phyloP scores from a whole-genome alignment of 1,139 yeast genomes.

The Yamadazyma trypodendri region DNA sequence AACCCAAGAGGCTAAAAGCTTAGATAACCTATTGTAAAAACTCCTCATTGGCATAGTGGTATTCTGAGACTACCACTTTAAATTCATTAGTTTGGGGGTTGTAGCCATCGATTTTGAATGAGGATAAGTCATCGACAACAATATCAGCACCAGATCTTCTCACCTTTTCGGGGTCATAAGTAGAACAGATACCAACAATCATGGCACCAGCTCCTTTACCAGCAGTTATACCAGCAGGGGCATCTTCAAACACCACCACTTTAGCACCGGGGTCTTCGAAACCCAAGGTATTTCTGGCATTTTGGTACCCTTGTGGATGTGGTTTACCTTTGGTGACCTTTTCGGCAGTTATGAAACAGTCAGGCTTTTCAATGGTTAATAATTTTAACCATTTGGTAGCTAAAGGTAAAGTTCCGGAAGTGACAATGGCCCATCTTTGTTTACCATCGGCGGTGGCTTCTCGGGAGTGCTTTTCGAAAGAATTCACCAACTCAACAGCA shows the following conservation, averaged over 20 bases:
- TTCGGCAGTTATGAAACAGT: constrained; percentile 77
- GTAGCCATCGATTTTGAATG: constrained; percentile 44
- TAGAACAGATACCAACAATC: constrained; percentile 80
- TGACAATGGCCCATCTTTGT: constrained; percentile 79
- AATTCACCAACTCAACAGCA: constrained; percentile 60
- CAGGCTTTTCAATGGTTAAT: constrained; percentile 62
- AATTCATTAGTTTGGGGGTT: constrained; percentile 47
- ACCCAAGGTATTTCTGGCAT: constrained; percentile 61
- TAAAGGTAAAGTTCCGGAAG: constrained; percentile 75
- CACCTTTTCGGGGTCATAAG: constrained; percentile 68
- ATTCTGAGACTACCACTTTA: constrained; percentile 43
- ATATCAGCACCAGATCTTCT: constrained; percentile 77
- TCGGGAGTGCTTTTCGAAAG: constrained; percentile 45
- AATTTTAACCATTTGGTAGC: constrained; percentile 79
- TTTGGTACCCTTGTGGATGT: constrained; percentile 76
- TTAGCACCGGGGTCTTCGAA: constrained; percentile 43
- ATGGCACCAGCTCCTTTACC: constrained; percentile 85
- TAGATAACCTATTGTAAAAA: constrained; percentile 26
- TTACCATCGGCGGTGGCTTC: constrained; percentile 40
- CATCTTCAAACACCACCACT: constrained; percentile 80
- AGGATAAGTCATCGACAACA: constrained; percentile 69
- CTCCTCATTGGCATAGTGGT: constrained; percentile 48
- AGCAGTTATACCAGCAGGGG: constrained; percentile 84
- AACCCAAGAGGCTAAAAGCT: neutral
- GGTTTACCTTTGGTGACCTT: constrained; percentile 79